These are phyloP conservation scores for Trichosporon faecale DNA, from an alignment of 1,284 basidiomycete species.

Conservation along the genomic window DNA sequence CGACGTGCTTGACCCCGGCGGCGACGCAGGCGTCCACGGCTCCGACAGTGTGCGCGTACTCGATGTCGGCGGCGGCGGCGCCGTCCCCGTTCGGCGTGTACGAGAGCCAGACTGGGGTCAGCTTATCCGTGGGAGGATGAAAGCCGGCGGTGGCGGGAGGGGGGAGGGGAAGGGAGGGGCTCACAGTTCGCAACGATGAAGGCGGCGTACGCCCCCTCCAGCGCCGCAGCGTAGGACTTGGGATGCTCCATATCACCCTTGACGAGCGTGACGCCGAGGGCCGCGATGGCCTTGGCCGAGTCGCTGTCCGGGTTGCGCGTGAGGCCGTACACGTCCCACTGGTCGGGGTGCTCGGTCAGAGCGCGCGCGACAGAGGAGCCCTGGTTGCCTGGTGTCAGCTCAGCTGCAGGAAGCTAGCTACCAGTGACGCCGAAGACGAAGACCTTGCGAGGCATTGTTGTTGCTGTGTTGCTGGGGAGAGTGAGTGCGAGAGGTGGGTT, in stretches of 20 bases:
- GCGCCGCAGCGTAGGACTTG: slow-evolving; percentile 20
- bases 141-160: not conserved
- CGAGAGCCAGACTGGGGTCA: slow-evolving; percentile 21
- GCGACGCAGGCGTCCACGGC: slow-evolving; percentile 18
- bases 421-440: slow-evolving; percentile 28
- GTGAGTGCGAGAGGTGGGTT: not conserved
- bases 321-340: slow-evolving; percentile 25
- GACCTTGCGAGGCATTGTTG: slow-evolving; percentile 10
- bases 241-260: slow-evolving; percentile 27
- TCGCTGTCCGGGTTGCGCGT: slow-evolving; percentile 24
- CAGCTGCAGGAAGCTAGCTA: not conserved
- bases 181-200: slow-evolving; percentile 36
- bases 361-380: slow-evolving; percentile 23
- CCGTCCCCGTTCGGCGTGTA: slow-evolving; percentile 18
- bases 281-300: slow-evolving; percentile 10
- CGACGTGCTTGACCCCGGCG: slow-evolving; percentile 19
- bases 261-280: slow-evolving; percentile 26
- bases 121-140: not conserved
- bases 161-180: not conserved
- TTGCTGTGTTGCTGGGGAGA: not conserved
- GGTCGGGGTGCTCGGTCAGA: slow-evolving; percentile 16
- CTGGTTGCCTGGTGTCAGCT: slow-evolving; percentile 15
- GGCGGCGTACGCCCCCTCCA: slow-evolving; percentile 29
- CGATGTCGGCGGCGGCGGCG: slow-evolving; percentile 18
- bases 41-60: slow-evolving; percentile 20